Evolutionary conservation across 2,329 filamentous ascomycete species (phyloP).

Genomic region (Raffaelea deltoideospora): DNA sequence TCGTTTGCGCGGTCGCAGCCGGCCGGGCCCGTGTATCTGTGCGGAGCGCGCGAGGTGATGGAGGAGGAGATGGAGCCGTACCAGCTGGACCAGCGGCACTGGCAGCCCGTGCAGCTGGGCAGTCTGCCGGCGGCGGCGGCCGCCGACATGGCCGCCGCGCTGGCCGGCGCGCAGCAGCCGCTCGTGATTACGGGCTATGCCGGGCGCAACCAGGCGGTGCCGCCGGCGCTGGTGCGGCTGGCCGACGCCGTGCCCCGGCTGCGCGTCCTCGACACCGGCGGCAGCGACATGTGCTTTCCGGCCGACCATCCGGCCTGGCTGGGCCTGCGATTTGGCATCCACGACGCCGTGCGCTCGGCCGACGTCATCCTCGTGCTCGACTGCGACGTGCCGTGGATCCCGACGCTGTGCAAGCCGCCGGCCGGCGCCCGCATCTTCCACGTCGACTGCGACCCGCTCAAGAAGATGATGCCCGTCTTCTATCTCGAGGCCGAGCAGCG

Average conservation of each 20-base stretch:
- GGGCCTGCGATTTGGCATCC: conserved; percentile 58
- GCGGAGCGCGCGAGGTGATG: conserved; percentile 67
- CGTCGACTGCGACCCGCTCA: conserved; percentile 50
- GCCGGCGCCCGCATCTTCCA: conserved; percentile 42
- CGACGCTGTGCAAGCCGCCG: conserved; percentile 49
- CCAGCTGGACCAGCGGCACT: conserved; percentile 49
- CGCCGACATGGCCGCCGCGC: conserved; percentile 42
- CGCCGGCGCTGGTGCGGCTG: conserved; percentile 47
- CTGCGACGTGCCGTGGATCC: conserved; percentile 88
- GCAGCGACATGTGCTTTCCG: conserved; percentile 71
- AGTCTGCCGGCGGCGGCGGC: conserved; percentile 38
- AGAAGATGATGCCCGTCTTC: conserved; percentile 59
- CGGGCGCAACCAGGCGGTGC: conserved; percentile 51
- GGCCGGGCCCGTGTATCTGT: conserved; percentile 65
- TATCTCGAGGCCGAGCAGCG: conserved; percentile 52
- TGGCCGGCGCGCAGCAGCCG: conserved; percentile 50
- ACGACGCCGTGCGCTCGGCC: conserved; percentile 58
- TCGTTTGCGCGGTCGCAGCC: conserved; percentile 69
- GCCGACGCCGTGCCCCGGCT: conserved; percentile 54
- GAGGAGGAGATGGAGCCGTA: conserved; percentile 71
- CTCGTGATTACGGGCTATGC: conserved; percentile 57
- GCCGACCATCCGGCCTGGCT: conserved; percentile 52
- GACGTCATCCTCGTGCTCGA: conserved; percentile 78
- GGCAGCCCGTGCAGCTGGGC: conserved; percentile 55
- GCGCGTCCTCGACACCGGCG: conserved; percentile 59